A percentile compares a stretch with the other conserved stretches of the same genome.
phyloP scores from a whole-genome alignment of 78 protist genomes.

The Dictyostelium citrinum region DNA sequence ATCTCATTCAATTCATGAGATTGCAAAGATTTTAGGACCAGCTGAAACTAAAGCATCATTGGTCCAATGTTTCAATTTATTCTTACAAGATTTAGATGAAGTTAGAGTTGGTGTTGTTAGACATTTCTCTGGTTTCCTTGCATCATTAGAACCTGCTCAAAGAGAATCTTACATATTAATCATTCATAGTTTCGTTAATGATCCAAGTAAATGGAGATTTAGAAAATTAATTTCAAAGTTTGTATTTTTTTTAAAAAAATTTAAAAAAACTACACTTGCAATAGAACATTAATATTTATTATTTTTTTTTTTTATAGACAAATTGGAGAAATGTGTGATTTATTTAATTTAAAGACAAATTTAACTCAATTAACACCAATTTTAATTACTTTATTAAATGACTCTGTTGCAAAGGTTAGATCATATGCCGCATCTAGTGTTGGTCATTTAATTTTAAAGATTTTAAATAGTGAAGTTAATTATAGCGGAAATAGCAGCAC shows the following conservation, averaged over 20 bases:
- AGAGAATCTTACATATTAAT: conserved; percentile 45
- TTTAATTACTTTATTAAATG: conserved; percentile 29
- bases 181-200: conserved; percentile 8
- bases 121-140: conserved; percentile 63
- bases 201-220: conserved; percentile 81
- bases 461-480: conserved; percentile 11
- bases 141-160: not conserved
- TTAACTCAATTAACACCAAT: conserved; percentile 40
- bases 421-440: conserved; percentile 65
- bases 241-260: not conserved
- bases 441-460: conserved; percentile 35
- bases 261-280: too few relatives aligned
- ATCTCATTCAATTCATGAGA: conserved; percentile 80
- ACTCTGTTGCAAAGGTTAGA: conserved; percentile 58
- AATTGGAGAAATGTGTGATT: conserved; percentile 42
- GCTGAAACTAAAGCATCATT: conserved; percentile 52
- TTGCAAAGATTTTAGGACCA: conserved; percentile 78
- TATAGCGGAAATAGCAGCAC: not conserved
- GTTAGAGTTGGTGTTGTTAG: conserved; percentile 76
- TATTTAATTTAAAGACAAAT: conserved; percentile 36
- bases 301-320: conserved; percentile 7
- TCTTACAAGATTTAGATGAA: conserved; percentile 84
- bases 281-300: not conserved
- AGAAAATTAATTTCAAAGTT: conserved; percentile 72
- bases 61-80: conserved; percentile 50